A percentile compares a stretch with the other conserved stretches of the same genome.
Evolutionary conservation across 2,329 filamentous ascomycete genomes (phyloP).

Genomic region (Taxawa tesnikishii): DNA sequence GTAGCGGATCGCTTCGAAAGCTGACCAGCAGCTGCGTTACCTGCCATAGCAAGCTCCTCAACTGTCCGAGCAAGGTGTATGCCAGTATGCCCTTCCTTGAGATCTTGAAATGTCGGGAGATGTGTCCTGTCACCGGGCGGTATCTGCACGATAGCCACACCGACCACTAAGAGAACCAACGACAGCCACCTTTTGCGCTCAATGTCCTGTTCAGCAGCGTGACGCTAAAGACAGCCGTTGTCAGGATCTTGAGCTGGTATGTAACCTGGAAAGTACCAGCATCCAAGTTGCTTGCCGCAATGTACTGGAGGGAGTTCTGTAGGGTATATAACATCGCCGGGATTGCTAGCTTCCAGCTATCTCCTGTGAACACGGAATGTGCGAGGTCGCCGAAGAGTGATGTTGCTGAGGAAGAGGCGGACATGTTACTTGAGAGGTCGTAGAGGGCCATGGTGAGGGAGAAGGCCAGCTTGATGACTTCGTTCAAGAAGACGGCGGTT

Average conservation of each 20-base stretch:
- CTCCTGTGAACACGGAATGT: slow-evolving; percentile 70
- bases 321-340: slow-evolving; percentile 81
- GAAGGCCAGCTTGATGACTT: slow-evolving; percentile 79
- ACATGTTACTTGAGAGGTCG: slow-evolving; percentile 67
- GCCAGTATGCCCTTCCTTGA: slow-evolving; percentile 45
- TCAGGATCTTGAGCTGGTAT: slow-evolving; percentile 89
- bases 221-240: slow-evolving; percentile 78
- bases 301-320: slow-evolving; percentile 88
- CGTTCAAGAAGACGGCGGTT: slow-evolving; percentile 86
- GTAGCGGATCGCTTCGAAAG: slow-evolving; percentile 66
- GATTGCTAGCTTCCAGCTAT: slow-evolving; percentile 90
- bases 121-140: slow-evolving; percentile 46
- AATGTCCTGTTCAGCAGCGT: slow-evolving; percentile 60
- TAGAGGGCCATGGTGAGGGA: slow-evolving; percentile 79
- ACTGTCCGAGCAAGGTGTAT: slow-evolving; percentile 66
- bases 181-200: slow-evolving; percentile 64
- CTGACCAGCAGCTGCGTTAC: slow-evolving; percentile 34
- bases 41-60: slow-evolving; percentile 59
- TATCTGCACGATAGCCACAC: slow-evolving; percentile 76
- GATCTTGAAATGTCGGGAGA: slow-evolving; percentile 43
- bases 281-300: slow-evolving; percentile 81
- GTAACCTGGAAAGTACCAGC: slow-evolving; percentile 88
- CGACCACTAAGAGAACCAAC: slow-evolving; percentile 64
- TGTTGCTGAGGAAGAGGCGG: slow-evolving; percentile 67
- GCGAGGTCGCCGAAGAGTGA: slow-evolving; percentile 71